Evolutionary conservation across 768 basidiomycete species (phyloP), one percentile per base, ranked within the genome.

Genomic region (Xerocomellus amylosporus): DNA sequence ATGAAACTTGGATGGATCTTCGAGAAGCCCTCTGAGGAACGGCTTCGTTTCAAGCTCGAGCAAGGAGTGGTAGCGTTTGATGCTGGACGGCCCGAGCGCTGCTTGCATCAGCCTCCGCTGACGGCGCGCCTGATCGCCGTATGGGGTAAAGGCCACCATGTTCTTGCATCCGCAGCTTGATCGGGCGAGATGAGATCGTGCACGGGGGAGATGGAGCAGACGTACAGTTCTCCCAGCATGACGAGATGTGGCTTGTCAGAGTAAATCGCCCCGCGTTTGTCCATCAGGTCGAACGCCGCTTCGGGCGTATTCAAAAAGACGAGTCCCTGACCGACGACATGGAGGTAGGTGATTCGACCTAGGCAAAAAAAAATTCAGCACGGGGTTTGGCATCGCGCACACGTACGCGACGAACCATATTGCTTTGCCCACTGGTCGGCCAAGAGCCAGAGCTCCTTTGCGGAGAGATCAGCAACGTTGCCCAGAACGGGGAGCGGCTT

Each of bases 181-280:
- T 60, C 57, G 55, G 39, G 17, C 4, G 10, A 47, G 37, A 54
- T 54, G 47, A 50, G 52, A 58, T 54, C 39, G 33, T 10, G 36
- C 5, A 17, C 2, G 24, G 38, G 14, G 30, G 46, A 17, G 17
- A 19, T 17, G 6, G 31, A 15, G 2, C 4, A 43, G 24, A 81
- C 85, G 64, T 62, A 88, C 79, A 89, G 73, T 48, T 90, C 87
- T 22, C 84, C 82, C 14, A 73, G 74, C 88, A 91, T 90, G 41
- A 86, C 75, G 22, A 88, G 72, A 24, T 74, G 71, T 0, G 86
- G 86, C 66, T 86, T 87, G 71, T 90, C 89, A 8, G 88, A 84
- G 67, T 90, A 90, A 28, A 88, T 83, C 9, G 79, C 72, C 8
- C 87, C 86, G 30, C 82, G 79, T 63, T 81, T 86, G 51, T 90